phyloP scores from a whole-genome alignment of 2,329 filamentous ascomycete species.

The Paracorniculantispora psalliotae region DNA sequence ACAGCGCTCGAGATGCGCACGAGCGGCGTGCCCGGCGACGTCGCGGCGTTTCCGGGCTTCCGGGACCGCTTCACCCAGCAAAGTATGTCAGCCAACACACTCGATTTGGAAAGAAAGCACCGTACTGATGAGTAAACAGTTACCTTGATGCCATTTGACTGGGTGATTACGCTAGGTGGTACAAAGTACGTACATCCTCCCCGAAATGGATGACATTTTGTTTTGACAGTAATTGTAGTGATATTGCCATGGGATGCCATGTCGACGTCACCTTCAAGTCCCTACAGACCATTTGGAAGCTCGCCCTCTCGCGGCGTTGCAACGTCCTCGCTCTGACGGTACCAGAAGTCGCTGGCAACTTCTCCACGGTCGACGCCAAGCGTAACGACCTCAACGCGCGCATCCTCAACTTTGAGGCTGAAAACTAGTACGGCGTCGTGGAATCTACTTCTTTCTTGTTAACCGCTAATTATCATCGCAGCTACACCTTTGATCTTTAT shows the following conservation, averaged over 20 bases:
- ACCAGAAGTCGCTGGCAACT: constrained; percentile 42
- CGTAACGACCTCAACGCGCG: constrained; percentile 46
- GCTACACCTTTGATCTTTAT: constrained; percentile 51
- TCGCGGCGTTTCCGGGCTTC: constrained; percentile 34
- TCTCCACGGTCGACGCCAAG: constrained; percentile 25
- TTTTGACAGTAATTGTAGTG: constrained; percentile 29
- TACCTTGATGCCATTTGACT: constrained; percentile 40
- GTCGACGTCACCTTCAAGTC: constrained; percentile 41
- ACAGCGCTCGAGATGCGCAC: constrained; percentile 40
- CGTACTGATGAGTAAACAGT: background rate
- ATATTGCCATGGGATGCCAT: constrained; percentile 40
- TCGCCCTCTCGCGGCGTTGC: constrained; percentile 42
- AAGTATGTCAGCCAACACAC: constrained; percentile 26
- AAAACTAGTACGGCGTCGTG: constrained; percentile 49
- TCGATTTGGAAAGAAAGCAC: background rate
- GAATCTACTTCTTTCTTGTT: background rate
- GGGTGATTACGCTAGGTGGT: constrained; percentile 59
- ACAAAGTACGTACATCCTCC: constrained; percentile 50
- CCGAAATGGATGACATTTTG: background rate
- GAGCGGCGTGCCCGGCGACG: constrained; percentile 48
- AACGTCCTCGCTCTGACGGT: constrained; percentile 61
- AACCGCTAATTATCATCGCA: no score
- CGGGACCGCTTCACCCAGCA: constrained; percentile 27
- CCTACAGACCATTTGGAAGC: constrained; percentile 46
- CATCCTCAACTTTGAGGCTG: constrained; percentile 45